A percentile compares a stretch with the other conserved stretches of the same genome.
Evolutionary conservation across 768 basidiomycete genomes (phyloP).

Genomic region (Hemileccinum rubropunctum): DNA sequence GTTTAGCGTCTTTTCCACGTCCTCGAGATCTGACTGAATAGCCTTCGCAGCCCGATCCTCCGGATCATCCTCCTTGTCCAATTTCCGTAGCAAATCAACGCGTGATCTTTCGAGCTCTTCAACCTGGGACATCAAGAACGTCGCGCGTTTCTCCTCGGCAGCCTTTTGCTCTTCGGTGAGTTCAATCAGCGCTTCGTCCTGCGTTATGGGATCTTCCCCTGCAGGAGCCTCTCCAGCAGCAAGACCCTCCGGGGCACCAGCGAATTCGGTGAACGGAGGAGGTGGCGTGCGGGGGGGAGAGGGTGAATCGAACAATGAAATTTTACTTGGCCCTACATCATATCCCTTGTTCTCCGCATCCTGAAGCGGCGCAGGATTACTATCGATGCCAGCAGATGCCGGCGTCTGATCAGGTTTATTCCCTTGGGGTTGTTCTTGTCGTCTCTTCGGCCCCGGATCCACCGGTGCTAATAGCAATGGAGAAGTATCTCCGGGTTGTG

Average conservation of each 20-base stretch:
- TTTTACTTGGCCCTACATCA: not conserved
- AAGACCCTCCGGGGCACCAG: slow-evolving; percentile 1
- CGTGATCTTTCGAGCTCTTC: slow-evolving; percentile 11
- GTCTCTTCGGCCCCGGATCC: not conserved
- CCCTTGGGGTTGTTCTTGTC: not conserved
- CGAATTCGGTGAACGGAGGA: slow-evolving; percentile 27
- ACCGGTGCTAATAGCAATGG: slow-evolving; percentile 4
- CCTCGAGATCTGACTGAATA: slow-evolving; percentile 18
- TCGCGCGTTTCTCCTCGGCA: slow-evolving; percentile 19
- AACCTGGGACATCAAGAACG: slow-evolving; percentile 18
- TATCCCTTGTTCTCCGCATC: not conserved
- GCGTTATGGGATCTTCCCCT: slow-evolving; percentile 11
- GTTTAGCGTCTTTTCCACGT: slow-evolving; percentile 7
- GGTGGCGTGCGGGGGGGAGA: slow-evolving; percentile 21
- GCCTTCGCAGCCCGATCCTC: not conserved
- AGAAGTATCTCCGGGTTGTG: slow-evolving; percentile 5
- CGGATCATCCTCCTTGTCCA: slow-evolving; percentile 9
- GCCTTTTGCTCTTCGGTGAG: slow-evolving; percentile 22
- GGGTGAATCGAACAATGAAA: slow-evolving; percentile 4
- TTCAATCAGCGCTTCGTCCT: slow-evolving; percentile 16
- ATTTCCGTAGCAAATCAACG: not conserved
- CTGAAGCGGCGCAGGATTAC: not conserved
- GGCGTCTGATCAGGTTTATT: slow-evolving; percentile 1
- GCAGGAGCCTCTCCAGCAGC: slow-evolving; percentile 5
- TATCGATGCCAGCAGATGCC: slow-evolving; percentile 9